Evolutionary conservation across 1,284 basidiomycete species (phyloP).

Genomic region (Inonotus obliquus): DNA sequence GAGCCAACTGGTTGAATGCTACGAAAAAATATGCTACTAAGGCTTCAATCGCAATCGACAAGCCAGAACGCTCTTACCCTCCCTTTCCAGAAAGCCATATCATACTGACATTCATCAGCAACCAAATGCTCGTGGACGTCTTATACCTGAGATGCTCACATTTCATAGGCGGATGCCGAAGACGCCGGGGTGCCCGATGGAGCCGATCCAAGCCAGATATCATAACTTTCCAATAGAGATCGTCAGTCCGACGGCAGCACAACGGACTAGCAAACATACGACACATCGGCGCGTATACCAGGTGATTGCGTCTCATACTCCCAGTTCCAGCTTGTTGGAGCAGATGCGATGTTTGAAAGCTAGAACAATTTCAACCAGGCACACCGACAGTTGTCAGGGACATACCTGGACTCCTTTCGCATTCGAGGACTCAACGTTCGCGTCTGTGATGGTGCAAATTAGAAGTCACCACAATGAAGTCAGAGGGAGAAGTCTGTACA

Average conservation of each 20-base stretch:
- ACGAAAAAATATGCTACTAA: not conserved
- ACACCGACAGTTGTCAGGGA: not conserved
- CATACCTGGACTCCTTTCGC: slow-evolving; percentile 46
- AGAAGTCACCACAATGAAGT: not conserved
- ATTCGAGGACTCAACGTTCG: slow-evolving; percentile 40
- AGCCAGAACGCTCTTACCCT: slow-evolving; percentile 34
- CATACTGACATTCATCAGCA: slow-evolving; percentile 36
- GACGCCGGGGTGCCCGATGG: slow-evolving; percentile 43
- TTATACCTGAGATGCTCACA: slow-evolving; percentile 31
- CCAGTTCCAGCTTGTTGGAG: slow-evolving; percentile 51
- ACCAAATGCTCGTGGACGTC: not conserved
- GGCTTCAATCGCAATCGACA: not conserved
- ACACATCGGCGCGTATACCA: slow-evolving; percentile 50
- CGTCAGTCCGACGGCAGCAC: not conserved
- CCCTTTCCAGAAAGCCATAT: slow-evolving; percentile 59
- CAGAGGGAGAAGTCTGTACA: slow-evolving; percentile 32
- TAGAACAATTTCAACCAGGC: slow-evolving; percentile 20
- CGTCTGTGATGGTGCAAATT: slow-evolving; percentile 28
- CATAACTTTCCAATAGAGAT: slow-evolving; percentile 35
- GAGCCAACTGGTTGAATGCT: slow-evolving; percentile 55
- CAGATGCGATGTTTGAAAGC: slow-evolving; percentile 38
- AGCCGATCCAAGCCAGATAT: slow-evolving; percentile 49
- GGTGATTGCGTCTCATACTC: slow-evolving; percentile 39
- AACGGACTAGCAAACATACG: slow-evolving; percentile 30
- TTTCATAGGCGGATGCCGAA: slow-evolving; percentile 47